phyloP scores from a whole-genome alignment of 2,329 filamentous ascomycete genomes.

The Colletotrichum orchidophilum region DNA sequence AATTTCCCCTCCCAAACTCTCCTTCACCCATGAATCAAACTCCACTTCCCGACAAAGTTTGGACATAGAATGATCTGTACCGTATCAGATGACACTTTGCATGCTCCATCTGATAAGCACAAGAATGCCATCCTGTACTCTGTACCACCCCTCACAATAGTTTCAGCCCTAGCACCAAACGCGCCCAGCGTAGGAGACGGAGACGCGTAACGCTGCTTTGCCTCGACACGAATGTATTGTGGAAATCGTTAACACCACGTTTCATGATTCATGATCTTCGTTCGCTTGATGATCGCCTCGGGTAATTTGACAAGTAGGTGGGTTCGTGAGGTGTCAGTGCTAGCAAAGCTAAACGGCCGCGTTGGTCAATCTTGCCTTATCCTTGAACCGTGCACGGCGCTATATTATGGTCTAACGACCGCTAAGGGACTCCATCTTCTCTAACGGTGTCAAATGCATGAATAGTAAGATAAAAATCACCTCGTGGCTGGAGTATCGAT shows the following conservation, averaged over 20 bases:
- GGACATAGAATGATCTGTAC: no score
- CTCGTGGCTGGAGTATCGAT: no score
- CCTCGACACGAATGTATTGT: not conserved
- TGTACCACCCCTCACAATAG: not conserved
- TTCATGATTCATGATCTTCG: not conserved
- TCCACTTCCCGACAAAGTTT: not conserved
- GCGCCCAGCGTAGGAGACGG: not conserved
- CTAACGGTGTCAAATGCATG: not conserved
- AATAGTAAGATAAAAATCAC: no score
- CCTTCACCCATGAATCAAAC: not conserved
- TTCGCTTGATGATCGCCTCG: not conserved
- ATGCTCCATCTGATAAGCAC: not conserved
- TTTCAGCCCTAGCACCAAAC: slow-evolving; percentile 3
- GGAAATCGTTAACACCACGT: not conserved
- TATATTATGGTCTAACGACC: not conserved
- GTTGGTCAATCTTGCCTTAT: not conserved
- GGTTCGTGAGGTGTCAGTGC: not conserved
- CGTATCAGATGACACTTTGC: not conserved
- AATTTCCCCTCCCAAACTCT: not conserved
- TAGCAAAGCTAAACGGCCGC: not conserved
- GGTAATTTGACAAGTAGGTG: not conserved
- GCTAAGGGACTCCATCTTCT: not conserved
- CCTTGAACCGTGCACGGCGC: not conserved
- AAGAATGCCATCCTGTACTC: not conserved
- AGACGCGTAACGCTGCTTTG: not conserved